Base-by-base conservation (phyloP, 768 basidiomycete species). In the Lactifluus echinatus region DNA sequence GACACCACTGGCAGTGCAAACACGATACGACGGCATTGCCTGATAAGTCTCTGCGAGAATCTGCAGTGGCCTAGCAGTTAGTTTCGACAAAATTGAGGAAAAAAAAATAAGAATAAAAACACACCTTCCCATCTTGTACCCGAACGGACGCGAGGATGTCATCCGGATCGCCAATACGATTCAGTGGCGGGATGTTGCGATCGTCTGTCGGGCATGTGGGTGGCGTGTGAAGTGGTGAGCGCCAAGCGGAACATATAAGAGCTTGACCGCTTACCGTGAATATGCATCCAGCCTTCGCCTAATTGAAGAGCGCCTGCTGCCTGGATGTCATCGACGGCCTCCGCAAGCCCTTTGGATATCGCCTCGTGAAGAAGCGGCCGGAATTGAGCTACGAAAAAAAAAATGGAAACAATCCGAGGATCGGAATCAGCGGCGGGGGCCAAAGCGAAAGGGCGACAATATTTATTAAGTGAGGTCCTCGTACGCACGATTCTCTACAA, bases 281-380 rank as follows among this genome's bases (percentile, higher is more conserved):
- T 83, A 66, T 92, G 89, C 85, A 92, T 86, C 89, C 89, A 92
- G n/a, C 89, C 89, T 19, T 80, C 69, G 58, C 79, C 79, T 2
- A 82, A 70, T 64, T 87, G 86, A 29, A 77, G 67, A 10, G 88
- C 89, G 6, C 77, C 79, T 55, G 82, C 82, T 4, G 66, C 76
- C 74, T 83, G 83, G 2, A 87, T 72, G 2, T 86, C 83, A 62
- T 92, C 89, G 1, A 76, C 72, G 10, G 75, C 76, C 44, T 86
- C 79, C 19, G 63, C 65, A 5, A 90, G 72, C 19, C 76, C 82
- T 24, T 72, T 69, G 49, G 76, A 74, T 15, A 90, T 72, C 10
- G 79, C 79, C 51, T 79, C 70, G 62, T 91, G 87, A 46, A 91
- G 67, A 8, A 87, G 47, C 21, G 48, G 48, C 15, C 44, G 28